A percentile compares a stretch with the other conserved stretches of the same genome.
phyloP scores from a whole-genome alignment of 257 asterid genomes.

The Cordia subcordata region DNA sequence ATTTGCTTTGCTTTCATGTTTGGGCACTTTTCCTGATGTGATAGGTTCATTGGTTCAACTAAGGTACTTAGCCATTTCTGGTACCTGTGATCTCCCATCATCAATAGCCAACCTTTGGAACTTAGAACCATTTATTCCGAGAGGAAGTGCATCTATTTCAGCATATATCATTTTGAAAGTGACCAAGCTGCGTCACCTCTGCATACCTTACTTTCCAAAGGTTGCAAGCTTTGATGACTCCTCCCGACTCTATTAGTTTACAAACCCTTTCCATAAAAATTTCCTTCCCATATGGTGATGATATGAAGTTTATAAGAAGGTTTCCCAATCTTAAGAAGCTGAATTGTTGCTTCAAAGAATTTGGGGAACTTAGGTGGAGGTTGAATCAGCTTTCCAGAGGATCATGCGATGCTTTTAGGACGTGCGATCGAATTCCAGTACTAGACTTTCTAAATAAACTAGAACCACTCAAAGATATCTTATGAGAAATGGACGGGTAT shows the following conservation, averaged over 20 bases:
- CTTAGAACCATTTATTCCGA: background rate
- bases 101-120: background rate
- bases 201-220: fast-evolving
- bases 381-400: too few species aligned
- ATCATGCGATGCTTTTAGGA: background rate
- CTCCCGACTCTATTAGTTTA: background rate
- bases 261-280: background rate
- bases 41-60: background rate
- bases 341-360: background rate
- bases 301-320: background rate
- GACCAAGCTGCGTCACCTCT: background rate
- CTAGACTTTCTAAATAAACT: background rate
- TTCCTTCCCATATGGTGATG: background rate
- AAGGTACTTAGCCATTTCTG: background rate
- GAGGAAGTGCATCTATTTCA: background rate
- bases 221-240: background rate
- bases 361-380: too few species aligned
- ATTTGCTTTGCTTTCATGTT: background rate
- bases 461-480: fast-evolving
- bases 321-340: background rate
- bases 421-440: background rate
- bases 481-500: background rate
- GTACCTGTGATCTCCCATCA: background rate
- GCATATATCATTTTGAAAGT: background rate
- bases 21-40: slow-evolving; percentile 10